Base-by-base conservation (phyloP, 2,329 filamentous ascomycete genomes). In the Pleoardoris graminearum region DNA sequence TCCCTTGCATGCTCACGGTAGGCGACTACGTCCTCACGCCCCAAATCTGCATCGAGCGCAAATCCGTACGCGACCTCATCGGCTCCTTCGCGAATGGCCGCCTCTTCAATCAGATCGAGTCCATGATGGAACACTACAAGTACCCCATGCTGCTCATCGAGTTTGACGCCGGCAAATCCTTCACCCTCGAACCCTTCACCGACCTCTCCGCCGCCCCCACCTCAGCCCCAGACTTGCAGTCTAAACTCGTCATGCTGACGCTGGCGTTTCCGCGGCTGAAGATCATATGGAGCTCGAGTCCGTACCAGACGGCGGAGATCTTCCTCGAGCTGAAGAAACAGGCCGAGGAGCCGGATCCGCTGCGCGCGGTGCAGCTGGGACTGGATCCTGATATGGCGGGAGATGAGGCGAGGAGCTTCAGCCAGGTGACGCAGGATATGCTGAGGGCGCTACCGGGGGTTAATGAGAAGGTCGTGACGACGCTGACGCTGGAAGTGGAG, bases 301-400 rank as follows among this genome's bases (percentile, higher is more conserved):
- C 94, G 0, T 96, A 96, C 69, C 92, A 99, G 73, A 97, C 94
- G 0, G 94, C 94, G 1, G 92, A 97, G 77, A 97, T 99, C 57
- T 97, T 99, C 70, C 88, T 92, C 65, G 87, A 91, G 60, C 82
- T 99, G 49, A 99, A 99, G 77, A 88, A 91, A 60, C 88, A 91
- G 65, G 88, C 93, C 63, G 81, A 87, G 3, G 94, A 99, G 74
- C 94, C 94, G 0, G 92, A 99, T 70, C 94, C 94, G 1, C 82
- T 96, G 30, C 85, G 85, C 3, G 94, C 94, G 0, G 91, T 96
- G 7, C 85, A 88, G 53, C 84, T 92, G 2, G 94, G 94, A 0
- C 77, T 99, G 0, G 86, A 90, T 60, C 75, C 80, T 3, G 82
- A 82, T 21, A 76, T 80, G 59, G 71, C 76, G 32, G 71, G 71